Evolutionary conservation across 2,329 filamentous ascomycete genomes (phyloP), one percentile per base, ranked within the genome.

Genomic region (Sclerotinia spermophila): DNA sequence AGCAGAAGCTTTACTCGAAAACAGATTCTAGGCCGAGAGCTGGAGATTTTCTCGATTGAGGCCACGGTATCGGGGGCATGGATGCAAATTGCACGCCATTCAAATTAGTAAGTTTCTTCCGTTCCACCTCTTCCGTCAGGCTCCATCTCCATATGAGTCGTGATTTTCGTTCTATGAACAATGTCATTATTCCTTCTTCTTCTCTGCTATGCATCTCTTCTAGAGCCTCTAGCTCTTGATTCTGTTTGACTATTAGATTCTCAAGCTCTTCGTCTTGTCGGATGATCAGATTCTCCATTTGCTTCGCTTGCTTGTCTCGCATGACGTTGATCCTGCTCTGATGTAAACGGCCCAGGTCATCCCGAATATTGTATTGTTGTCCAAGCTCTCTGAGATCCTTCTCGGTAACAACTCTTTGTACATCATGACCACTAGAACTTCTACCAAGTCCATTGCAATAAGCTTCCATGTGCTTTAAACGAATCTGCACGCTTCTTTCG

Each of bases 391-490:
- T 83, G 30, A 88, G 80, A 73, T 90, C 86, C 60, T 85, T 83
- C 75, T 89, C 86, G 2, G 88, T 90, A 24, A 90, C 86, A 1
- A 84, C 80, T 11, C 88, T 81, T 0, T 81, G 80, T 5, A 86
- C 85, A 78, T 85, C 82, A 5, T 78, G 66, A 38, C 73, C 75
- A 45, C 75, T 79, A 2, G 80, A 78, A 35, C 78, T 81, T 44
- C 82, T 81, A 5, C 85, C 85, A 1, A 86, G 79, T 5, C 84
- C 84, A 71, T 87, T 83, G 75, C 87, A 90, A 77, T 90, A 90
- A 8, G 87, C 87, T 75, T 90, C 87, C 88, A 90, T 90, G 74
- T 90, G 85, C 76, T 84, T 85, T n/a, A 90, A 80, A 21, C 87
- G 84, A 51, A 88, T 85, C 44, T 81, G 82, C 51, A 89, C 83